A percentile compares a stretch with the other conserved stretches of the same genome.
phyloP scores from a whole-genome alignment of 768 basidiomycete genomes.

The Rubroboletus satanas region DNA sequence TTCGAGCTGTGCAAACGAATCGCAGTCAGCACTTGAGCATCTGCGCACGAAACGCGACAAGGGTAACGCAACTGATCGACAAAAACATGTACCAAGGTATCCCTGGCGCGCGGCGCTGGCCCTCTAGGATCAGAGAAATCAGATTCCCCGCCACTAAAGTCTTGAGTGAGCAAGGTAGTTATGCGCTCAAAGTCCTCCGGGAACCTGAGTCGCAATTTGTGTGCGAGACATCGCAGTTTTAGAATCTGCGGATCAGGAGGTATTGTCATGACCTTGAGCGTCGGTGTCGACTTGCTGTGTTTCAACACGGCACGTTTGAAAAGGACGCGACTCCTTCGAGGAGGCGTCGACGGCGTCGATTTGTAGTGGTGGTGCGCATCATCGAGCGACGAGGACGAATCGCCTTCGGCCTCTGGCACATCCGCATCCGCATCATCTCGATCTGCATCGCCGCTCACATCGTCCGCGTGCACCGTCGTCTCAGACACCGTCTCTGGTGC shows the following conservation, averaged over 20 bases:
- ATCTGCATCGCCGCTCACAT: slow-evolving; percentile 28
- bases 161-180: slow-evolving; percentile 32
- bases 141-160: slow-evolving; percentile 34
- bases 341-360: slow-evolving; percentile 32
- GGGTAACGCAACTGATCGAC: slow-evolving; percentile 41
- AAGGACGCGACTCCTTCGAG: slow-evolving; percentile 20
- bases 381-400: slow-evolving; percentile 31
- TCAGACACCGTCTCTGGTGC: slow-evolving; percentile 22
- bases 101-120: slow-evolving; percentile 30
- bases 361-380: slow-evolving; percentile 17
- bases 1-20: slow-evolving; percentile 58
- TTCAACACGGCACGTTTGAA: slow-evolving; percentile 29
- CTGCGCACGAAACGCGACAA: neutral
- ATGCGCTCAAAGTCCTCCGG: slow-evolving; percentile 44
- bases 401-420: slow-evolving; percentile 16
- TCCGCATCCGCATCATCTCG: slow-evolving; percentile 17
- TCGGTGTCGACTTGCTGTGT: slow-evolving; percentile 47
- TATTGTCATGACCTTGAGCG: slow-evolving; percentile 37
- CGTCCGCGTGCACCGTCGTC: slow-evolving; percentile 20
- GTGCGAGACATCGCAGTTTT: slow-evolving; percentile 52
- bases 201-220: slow-evolving; percentile 53
- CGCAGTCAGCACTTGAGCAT: slow-evolving; percentile 5
- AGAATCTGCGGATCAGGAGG: slow-evolving; percentile 46
- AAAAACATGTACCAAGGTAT: slow-evolving; percentile 39
- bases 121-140: slow-evolving; percentile 35